A percentile compares a stretch with the other conserved stretches of the same genome.
These are phyloP conservation scores for Exophiala alcalophila DNA, from an alignment of 2,329 filamentous ascomycete genomes.

Conservation along the genomic window DNA sequence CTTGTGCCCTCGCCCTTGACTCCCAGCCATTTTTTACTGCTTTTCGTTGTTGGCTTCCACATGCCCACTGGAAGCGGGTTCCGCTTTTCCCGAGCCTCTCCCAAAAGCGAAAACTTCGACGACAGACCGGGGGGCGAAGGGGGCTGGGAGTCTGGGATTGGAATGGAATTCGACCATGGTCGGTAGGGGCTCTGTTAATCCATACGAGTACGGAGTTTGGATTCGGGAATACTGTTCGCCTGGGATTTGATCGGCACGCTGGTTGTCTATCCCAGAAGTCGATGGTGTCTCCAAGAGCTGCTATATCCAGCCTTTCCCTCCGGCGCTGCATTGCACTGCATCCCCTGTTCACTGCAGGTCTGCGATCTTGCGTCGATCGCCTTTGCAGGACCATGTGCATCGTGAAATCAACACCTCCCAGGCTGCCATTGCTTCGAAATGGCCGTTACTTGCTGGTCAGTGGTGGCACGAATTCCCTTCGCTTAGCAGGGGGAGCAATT, in stretches of 20 bases:
- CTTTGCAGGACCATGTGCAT: slow-evolving; percentile 18
- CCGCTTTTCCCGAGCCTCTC: not conserved
- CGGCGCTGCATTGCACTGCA: slow-evolving; percentile 19
- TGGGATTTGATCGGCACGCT: too few relatives aligned
- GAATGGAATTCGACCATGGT: too few relatives aligned
- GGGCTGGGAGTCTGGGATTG: too few relatives aligned
- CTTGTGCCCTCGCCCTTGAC: slow-evolving; percentile 8
- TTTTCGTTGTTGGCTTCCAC: slow-evolving; percentile 1
- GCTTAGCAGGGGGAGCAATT: slow-evolving; percentile 9
- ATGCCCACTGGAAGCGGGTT: not conserved
- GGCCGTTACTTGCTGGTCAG: not conserved
- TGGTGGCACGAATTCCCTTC: slow-evolving; percentile 8
- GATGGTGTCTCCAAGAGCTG: slow-evolving; percentile 11
- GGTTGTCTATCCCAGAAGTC: too few relatives aligned
- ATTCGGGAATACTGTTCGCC: too few relatives aligned
- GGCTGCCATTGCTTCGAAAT: not conserved
- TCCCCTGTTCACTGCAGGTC: slow-evolving; percentile 20
- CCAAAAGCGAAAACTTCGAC: too few relatives aligned
- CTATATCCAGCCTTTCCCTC: slow-evolving; percentile 20
- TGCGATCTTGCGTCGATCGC: slow-evolving; percentile 27
- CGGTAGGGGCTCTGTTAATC: too few relatives aligned
- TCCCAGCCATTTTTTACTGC: slow-evolving; percentile 16
- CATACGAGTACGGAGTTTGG: too few relatives aligned
- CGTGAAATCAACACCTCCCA: slow-evolving; percentile 8
- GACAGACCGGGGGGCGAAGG: too few relatives aligned